These are phyloP conservation scores for Zygotorulaspora danielsina DNA, from an alignment of 805 yeast species.

Conservation along the genomic window DNA sequence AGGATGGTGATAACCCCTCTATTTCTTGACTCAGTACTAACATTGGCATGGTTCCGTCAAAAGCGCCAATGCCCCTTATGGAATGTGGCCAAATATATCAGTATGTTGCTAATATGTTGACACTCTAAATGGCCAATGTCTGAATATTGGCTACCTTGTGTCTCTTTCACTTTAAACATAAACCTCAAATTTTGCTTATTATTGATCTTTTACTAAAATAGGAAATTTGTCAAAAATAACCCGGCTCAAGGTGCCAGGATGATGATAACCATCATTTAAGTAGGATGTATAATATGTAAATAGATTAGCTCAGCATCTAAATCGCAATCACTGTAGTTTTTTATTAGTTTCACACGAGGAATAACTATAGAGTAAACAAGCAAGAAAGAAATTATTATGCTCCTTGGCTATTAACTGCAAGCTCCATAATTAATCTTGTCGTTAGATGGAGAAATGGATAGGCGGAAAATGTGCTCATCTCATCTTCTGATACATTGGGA, in stretches of 20 bases:
- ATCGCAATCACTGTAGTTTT: too few relatives aligned
- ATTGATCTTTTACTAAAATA: constrained; percentile 11
- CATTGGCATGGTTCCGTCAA: not conserved
- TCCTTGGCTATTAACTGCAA: constrained; percentile 86
- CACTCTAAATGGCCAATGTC: too few relatives aligned
- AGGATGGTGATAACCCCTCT: not conserved
- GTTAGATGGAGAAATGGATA: constrained; percentile 93
- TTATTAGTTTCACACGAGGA: too few relatives aligned
- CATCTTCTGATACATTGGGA: constrained; percentile 47
- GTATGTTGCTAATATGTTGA: too few relatives aligned
- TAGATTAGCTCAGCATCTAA: too few relatives aligned
- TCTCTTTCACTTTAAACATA: too few relatives aligned
- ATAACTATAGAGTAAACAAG: too few relatives aligned
- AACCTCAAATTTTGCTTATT: constrained; percentile 1
- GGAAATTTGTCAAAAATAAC: constrained; percentile 7
- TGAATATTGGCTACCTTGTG: too few relatives aligned
- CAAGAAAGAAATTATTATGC: too few relatives aligned
- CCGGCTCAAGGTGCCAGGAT: constrained; percentile 1
- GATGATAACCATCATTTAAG: not conserved
- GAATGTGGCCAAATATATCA: too few relatives aligned
- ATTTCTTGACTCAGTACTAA: constrained; percentile 4
- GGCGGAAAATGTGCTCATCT: constrained; percentile 86
- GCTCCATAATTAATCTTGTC: constrained; percentile 88
- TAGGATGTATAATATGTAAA: too few relatives aligned
- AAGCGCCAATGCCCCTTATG: too few relatives aligned